Base-by-base conservation (phyloP, 2,329 filamentous ascomycete genomes). In the Cyphellophora europaea region DNA sequence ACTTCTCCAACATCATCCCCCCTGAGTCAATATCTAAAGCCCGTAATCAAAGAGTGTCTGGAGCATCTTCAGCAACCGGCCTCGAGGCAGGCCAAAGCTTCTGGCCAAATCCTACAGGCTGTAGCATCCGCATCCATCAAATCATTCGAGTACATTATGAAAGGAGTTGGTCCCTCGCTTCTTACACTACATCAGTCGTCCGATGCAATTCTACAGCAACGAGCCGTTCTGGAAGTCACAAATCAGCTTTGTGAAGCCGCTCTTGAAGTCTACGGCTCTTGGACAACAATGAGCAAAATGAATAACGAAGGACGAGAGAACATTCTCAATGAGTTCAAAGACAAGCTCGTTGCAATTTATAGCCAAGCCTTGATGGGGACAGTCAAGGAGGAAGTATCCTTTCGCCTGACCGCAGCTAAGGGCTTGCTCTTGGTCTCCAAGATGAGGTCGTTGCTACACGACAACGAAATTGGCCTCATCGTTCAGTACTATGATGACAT, bases 61-160 rank as follows among this genome's bases (percentile, higher is more conserved):
- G 74, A 81, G 42, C 75, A 80, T 48, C 61, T 82, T 3, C 73
- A 76, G 47, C 77, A 82, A 50, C 77, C 78, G 5, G 76, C 77
- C 29, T 77, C 77, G 4, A 80, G 80, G 50, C 74, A 82, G 50
- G 79, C 77, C 3, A 73, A 74, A 48, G 75, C 75, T 6, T 69
- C 75, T 3, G 74, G 74, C 12, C 67, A 72, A 16, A 79, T 82
- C 12, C 51, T 82, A 11, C 61, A 67, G 23, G 68, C 67, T 5
- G 56, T 78, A 8, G 69, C 74, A 2, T 63, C 67, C 30, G 68
- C 73, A 5, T 75, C 73, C 12, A 54, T 65, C 1, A 53, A 65
- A 12, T 65, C 76, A 1, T 74, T 73, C 33, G 67, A 69, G 33
- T 61, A 72, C 27, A 54, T 79, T 6, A 57, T 75, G 6, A 66